Evolutionary conservation across 1,139 yeast genomes (phyloP).

Genomic region (Saccharomyces pastorianus): DNA sequence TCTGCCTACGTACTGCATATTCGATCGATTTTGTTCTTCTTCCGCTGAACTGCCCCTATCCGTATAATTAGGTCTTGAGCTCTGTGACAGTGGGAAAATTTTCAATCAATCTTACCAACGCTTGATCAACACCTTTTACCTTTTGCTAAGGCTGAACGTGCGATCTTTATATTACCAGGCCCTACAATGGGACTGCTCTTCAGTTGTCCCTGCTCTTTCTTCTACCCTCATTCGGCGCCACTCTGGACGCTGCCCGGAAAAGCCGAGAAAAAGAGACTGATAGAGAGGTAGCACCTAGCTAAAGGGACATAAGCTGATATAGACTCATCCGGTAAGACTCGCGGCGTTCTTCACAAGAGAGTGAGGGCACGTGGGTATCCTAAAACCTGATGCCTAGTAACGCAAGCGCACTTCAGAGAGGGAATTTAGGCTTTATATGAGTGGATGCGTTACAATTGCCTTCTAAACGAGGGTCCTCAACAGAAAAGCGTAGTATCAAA

Average conservation of each 20-base stretch:
- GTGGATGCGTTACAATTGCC: too few species aligned
- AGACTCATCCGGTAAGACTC: too few species aligned
- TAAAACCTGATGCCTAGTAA: too few species aligned
- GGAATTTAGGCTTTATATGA: too few species aligned
- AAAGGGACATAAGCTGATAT: background rate
- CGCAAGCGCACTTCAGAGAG: too few species aligned
- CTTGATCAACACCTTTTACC: background rate
- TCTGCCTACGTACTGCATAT: conserved; percentile 92
- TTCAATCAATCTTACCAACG: background rate
- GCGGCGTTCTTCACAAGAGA: background rate
- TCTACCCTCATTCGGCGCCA: background rate
- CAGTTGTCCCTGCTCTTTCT: background rate
- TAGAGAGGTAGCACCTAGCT: background rate
- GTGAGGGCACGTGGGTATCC: background rate
- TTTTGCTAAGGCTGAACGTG: background rate
- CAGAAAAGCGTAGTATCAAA: background rate
- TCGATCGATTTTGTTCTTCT: background rate
- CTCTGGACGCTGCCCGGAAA: background rate
- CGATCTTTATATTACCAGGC: background rate
- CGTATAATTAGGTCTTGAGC: background rate
- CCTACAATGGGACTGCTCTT: background rate
- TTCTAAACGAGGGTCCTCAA: background rate
- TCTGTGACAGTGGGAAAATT: background rate
- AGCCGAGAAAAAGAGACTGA: background rate
- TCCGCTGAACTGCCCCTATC: background rate